Conservation (phyloP, 305 asterid species). For the Fraxinus dipetala region DNA sequence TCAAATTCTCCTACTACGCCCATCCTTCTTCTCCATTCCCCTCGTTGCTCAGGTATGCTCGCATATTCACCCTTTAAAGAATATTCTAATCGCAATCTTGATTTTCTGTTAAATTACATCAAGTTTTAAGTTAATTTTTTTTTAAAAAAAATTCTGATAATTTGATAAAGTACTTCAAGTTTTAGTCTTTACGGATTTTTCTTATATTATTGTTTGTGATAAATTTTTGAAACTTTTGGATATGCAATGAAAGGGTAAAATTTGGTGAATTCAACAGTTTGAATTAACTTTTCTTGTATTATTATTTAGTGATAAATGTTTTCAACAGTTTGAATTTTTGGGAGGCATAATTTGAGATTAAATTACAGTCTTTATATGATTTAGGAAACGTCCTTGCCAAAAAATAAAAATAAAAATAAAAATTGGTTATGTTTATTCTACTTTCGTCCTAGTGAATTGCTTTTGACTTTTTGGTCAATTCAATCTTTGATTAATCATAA, state of each 20-base stretch:
- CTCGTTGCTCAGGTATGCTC: constrained; percentile 37
- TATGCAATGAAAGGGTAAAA: not conserved
- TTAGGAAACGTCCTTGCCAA: not conserved
- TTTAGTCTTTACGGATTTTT: not conserved
- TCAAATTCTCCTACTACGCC: constrained; percentile 10
- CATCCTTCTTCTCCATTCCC: constrained; percentile 11
- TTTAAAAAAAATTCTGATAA: not conserved
- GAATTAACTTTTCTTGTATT: not conserved
- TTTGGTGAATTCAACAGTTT: constrained; percentile 4
- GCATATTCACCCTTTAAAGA: not conserved
- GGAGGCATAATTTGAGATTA: not conserved
- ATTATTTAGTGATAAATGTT: not conserved
- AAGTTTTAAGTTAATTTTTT: not conserved
- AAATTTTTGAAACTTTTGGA: not conserved
- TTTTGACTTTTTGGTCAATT: not conserved
- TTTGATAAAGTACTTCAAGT: not conserved
- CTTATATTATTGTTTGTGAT: not conserved
- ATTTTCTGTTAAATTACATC: not conserved
- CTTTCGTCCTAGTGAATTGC: not conserved
- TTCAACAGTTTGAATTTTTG: not conserved
- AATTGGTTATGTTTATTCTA: not conserved
- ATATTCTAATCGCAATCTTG: not conserved
- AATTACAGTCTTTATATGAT: not conserved
- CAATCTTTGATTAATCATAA: not conserved
- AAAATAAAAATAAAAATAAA: not conserved